Percentiles rank a stretch among this genome's conserved stretches.
phyloP scores from a whole-genome alignment of 108 stramenopile species.

The Mayamaea pseudoterrestris region DNA sequence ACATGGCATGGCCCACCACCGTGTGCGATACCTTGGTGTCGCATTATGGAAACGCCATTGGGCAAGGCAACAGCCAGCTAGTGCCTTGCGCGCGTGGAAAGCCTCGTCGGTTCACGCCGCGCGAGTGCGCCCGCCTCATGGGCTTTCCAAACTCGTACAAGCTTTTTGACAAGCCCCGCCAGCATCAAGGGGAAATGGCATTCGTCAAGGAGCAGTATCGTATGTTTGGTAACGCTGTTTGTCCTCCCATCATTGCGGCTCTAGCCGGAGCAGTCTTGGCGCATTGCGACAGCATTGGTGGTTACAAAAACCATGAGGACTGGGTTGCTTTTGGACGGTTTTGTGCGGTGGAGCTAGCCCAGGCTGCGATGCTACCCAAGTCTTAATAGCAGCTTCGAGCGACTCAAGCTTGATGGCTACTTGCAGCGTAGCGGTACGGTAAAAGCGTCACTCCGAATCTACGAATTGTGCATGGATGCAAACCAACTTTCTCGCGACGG shows the following conservation, averaged over 20 bases:
- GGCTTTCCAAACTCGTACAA: constrained; percentile 54
- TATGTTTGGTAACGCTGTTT: constrained; percentile 71
- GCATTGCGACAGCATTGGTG: not conserved
- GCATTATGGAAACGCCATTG: constrained; percentile 71
- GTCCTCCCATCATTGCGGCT: constrained; percentile 67
- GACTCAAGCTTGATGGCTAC: no score
- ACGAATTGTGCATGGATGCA: no score
- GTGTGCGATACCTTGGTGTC: constrained; percentile 46
- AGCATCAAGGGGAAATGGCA: constrained; percentile 47
- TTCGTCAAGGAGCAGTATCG: constrained; percentile 36
- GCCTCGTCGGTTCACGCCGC: constrained; percentile 52
- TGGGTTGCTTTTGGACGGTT: not conserved
- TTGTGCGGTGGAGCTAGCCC: not conserved
- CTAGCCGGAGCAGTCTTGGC: constrained; percentile 59
- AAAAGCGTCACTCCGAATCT: no score
- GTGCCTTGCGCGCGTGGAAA: constrained; percentile 42
- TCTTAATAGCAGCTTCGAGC: no score
- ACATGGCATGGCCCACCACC: constrained; percentile 57
- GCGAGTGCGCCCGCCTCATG: constrained; percentile 69
- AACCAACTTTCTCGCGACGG: no score
- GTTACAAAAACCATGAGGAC: not conserved
- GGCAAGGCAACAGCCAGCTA: constrained; percentile 56
- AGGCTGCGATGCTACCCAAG: no score
- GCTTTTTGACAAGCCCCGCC: constrained; percentile 13
- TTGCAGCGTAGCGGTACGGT: no score